Evolutionary conservation across 305 asterid genomes (phyloP).

Genomic region (Caryopteris hybrid): DNA sequence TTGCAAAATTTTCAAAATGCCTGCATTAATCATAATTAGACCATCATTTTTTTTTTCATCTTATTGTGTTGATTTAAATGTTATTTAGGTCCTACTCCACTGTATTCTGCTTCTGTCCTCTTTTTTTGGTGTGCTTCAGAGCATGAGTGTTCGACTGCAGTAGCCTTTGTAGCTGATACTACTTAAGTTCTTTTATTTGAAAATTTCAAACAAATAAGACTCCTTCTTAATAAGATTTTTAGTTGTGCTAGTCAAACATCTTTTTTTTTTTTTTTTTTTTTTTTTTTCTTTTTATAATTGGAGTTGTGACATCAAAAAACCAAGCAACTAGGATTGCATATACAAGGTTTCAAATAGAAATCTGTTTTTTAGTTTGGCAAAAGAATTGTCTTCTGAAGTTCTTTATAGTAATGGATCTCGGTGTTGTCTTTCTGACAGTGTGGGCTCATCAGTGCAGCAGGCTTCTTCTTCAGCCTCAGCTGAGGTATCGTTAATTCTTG

Average conservation of each 20-base stretch:
- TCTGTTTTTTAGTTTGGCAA: neutral
- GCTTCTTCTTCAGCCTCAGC: constrained; percentile 55
- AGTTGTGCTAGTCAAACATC: neutral
- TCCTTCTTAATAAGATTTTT: neutral
- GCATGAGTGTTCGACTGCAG: neutral
- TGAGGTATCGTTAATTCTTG: constrained; percentile 50
- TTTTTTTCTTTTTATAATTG: neutral
- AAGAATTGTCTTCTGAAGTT: neutral
- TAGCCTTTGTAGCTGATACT: neutral
- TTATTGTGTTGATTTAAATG: too few relatives aligned
- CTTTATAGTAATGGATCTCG: neutral
- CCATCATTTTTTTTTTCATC: too few relatives aligned
- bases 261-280: too few relatives aligned
- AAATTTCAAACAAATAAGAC: neutral
- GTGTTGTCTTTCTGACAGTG: constrained; percentile 43
- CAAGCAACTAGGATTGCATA: neutral
- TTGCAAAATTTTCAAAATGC: neutral
- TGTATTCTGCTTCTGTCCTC: neutral
- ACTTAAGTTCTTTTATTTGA: neutral
- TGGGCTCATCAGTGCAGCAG: constrained; percentile 55
- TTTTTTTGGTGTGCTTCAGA: neutral
- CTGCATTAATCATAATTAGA: too few relatives aligned
- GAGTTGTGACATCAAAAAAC: neutral
- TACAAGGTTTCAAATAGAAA: neutral
- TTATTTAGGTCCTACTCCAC: neutral